Percentiles rank a stretch among this genome's conserved stretches.
Evolutionary conservation across 306 rosid species (phyloP).

Genomic region (Trifolium dubium): DNA sequence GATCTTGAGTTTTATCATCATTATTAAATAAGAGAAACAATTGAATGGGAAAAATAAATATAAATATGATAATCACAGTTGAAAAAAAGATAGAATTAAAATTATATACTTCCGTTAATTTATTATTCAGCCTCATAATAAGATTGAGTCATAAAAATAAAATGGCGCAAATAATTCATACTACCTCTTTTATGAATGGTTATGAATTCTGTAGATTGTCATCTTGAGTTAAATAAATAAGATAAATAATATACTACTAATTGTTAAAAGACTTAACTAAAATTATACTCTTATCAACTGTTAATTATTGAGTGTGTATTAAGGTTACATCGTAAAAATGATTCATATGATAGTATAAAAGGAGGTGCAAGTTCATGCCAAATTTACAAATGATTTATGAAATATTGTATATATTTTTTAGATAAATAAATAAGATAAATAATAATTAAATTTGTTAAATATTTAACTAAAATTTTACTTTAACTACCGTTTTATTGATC

Average conservation of each 20-base stretch:
- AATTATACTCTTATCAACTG: not conserved
- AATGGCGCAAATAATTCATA: not conserved
- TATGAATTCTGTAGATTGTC: not conserved
- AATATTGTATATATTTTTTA: too few relatives aligned
- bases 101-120: not conserved
- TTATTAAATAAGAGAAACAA: not conserved
- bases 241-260: not conserved
- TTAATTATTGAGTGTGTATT: not conserved
- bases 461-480: not conserved
- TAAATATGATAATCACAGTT: conserved; percentile 14
- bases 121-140: not conserved
- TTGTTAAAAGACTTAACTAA: not conserved
- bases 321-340: too few relatives aligned
- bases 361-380: not conserved
- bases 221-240: not conserved
- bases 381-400: too few relatives aligned
- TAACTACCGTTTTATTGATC: too few relatives aligned
- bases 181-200: not conserved
- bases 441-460: too few relatives aligned
- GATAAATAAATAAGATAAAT: not conserved
- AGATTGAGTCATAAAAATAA: not conserved
- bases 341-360: not conserved
- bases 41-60: not conserved
- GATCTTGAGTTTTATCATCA: not conserved
- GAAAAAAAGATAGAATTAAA: not conserved